Percentiles rank a stretch among this genome's conserved stretches.
Conservation (phyloP, 2,329 filamentous ascomycete genomes). For the Calonectria multiphialidica region DNA sequence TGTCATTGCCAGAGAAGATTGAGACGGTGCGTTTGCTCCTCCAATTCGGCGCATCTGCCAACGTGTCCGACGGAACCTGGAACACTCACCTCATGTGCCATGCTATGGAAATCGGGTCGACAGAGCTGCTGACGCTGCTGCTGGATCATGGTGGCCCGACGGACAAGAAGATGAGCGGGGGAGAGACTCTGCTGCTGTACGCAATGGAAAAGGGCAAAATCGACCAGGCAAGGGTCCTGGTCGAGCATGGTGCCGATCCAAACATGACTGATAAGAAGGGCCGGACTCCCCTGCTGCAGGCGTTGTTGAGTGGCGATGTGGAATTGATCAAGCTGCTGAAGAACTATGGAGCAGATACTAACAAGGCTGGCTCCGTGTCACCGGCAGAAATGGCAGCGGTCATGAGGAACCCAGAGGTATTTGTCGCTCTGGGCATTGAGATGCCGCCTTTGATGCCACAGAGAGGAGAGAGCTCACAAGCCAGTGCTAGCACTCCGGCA, state of each 20-base stretch:
- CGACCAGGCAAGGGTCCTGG: conserved; percentile 42
- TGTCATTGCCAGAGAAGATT: conserved; percentile 41
- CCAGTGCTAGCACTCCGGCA: background rate
- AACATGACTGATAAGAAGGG: conserved; percentile 47
- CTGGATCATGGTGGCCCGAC: conserved; percentile 45
- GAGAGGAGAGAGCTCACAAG: background rate
- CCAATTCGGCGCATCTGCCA: conserved; percentile 47
- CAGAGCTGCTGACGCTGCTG: conserved; percentile 43
- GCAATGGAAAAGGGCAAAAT: conserved; percentile 41
- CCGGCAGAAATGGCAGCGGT: conserved; percentile 40
- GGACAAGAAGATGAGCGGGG: conserved; percentile 42
- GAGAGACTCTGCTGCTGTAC: conserved; percentile 48
- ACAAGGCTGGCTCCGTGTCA: conserved; percentile 30
- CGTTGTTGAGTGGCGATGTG: conserved; percentile 43
- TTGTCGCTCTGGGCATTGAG: conserved; percentile 38
- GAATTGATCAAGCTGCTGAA: conserved; percentile 46
- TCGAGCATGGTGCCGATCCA: conserved; percentile 48
- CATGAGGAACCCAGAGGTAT: conserved; percentile 41
- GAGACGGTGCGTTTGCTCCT: conserved; percentile 47
- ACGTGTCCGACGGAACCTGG: conserved; percentile 41
- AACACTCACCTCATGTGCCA: conserved; percentile 37
- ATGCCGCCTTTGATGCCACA: background rate
- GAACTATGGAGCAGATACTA: conserved; percentile 43
- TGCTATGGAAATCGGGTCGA: conserved; percentile 40
- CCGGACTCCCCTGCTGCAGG: conserved; percentile 48